A percentile compares a stretch with the other conserved stretches of the same genome.
phyloP scores from a whole-genome alignment of 768 basidiomycete genomes.

The Dioszegia crocea region DNA sequence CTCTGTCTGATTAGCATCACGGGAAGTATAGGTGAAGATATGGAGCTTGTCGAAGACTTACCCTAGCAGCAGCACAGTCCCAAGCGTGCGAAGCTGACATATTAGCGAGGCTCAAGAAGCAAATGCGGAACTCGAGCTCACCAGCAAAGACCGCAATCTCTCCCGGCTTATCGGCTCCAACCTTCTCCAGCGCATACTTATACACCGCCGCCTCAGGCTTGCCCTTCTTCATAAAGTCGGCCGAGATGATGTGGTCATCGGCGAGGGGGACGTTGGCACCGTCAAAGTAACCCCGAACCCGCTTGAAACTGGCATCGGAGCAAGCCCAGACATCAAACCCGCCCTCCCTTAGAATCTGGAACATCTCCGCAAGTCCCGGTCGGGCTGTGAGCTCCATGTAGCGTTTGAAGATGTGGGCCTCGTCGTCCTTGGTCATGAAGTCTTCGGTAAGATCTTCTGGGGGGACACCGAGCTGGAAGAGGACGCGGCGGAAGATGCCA shows the following conservation, averaged over 20 bases:
- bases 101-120: neutral
- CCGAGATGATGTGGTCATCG: neutral
- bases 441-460: neutral
- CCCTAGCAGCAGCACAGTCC: constrained; percentile 1
- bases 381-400: constrained; percentile 3
- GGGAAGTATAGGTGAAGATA: too few species aligned
- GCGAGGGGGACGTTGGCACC: neutral
- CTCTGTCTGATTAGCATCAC: too few species aligned
- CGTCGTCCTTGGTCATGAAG: neutral
- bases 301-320: neutral
- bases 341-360: neutral
- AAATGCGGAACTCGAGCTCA: neutral
- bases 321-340: constrained; percentile 2
- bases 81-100: constrained; percentile 2
- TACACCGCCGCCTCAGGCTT: constrained; percentile 1
- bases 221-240: neutral
- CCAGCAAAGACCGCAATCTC: constrained; percentile 5
- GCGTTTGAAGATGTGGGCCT: neutral
- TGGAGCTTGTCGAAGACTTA: too few species aligned
- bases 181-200: neutral
- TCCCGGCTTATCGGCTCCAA: neutral
- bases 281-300: constrained; percentile 1
- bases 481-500: constrained; percentile 3
- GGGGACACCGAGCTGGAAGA: constrained; percentile 2
- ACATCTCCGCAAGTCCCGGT: constrained; percentile 5